Evolutionary conservation across 2,329 filamentous ascomycete genomes (phyloP).

Genomic region (Trichoderma sp.): DNA sequence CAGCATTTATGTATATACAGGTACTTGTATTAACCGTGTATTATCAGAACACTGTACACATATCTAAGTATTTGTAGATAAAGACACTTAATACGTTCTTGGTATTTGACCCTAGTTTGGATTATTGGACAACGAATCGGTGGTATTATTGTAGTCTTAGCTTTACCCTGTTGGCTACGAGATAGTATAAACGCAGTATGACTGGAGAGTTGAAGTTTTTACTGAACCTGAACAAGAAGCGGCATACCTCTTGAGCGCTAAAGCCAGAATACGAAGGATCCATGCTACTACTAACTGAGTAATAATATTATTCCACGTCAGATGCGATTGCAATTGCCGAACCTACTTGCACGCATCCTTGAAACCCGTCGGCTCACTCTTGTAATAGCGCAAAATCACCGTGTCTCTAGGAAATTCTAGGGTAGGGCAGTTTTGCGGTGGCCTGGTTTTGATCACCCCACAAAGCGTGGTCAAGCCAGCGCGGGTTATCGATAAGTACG

Average conservation of each 20-base stretch:
- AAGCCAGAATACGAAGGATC: not conserved
- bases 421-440: not conserved
- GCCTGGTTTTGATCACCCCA: conserved; percentile 9
- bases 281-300: not conserved
- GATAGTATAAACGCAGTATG: not conserved
- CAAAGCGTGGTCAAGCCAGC: not conserved
- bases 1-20: not conserved
- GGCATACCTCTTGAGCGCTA: not conserved
- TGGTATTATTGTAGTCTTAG: not conserved
- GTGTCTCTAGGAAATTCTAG: not conserved
- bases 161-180: not conserved
- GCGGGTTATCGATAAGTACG: not conserved
- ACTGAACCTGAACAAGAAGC: not conserved
- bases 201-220: not conserved
- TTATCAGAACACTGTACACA: not conserved
- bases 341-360: not conserved
- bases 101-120: no score
- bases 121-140: not conserved
- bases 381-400: not conserved
- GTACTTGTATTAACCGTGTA: not conserved
- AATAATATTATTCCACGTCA: not conserved
- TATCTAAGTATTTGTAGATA: not conserved
- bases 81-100: no score
- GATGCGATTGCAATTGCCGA: not conserved
- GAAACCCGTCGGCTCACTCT: not conserved